Conservation (phyloP, 2,329 filamentous ascomycete species). For the Neofusicoccum umdonicola region DNA sequence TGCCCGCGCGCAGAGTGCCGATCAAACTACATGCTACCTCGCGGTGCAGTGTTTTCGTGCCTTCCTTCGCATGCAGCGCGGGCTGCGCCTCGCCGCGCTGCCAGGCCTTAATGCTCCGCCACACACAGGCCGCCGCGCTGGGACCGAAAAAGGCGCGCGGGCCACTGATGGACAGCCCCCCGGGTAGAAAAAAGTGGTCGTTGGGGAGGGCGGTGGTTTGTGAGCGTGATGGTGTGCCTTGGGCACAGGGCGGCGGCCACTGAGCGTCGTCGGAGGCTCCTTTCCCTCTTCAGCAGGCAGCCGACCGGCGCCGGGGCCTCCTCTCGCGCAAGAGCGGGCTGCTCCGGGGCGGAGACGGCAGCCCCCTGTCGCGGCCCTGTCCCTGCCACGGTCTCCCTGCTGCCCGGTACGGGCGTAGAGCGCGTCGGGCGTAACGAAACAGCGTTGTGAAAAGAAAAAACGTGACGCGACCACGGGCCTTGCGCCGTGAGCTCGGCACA, state of each 20-base stretch:
- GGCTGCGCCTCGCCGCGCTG: conserved; percentile 3
- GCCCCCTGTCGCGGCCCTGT: background rate
- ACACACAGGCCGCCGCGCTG: conserved; percentile 5
- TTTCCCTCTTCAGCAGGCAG: background rate
- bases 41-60: background rate
- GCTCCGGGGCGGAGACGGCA: background rate
- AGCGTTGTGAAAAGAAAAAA: background rate
- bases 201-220: background rate
- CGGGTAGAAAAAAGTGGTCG: background rate
- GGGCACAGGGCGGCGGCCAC: background rate
- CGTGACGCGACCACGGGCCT: background rate
- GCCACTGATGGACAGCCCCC: conserved; percentile 5
- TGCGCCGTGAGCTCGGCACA: background rate
- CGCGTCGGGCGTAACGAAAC: background rate
- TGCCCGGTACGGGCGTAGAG: conserved; percentile 6
- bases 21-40: conserved; percentile 1
- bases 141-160: background rate
- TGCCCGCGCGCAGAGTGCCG: background rate
- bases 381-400: background rate
- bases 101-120: conserved; percentile 12
- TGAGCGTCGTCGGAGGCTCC: conserved; percentile 6
- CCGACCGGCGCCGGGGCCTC: conserved; percentile 1
- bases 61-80: background rate
- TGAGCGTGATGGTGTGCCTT: background rate
- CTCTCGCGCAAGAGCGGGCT: conserved; percentile 3